These are phyloP conservation scores for Flueggea neowawraea DNA, from an alignment of 441 rosid species.

Conservation along the genomic window DNA sequence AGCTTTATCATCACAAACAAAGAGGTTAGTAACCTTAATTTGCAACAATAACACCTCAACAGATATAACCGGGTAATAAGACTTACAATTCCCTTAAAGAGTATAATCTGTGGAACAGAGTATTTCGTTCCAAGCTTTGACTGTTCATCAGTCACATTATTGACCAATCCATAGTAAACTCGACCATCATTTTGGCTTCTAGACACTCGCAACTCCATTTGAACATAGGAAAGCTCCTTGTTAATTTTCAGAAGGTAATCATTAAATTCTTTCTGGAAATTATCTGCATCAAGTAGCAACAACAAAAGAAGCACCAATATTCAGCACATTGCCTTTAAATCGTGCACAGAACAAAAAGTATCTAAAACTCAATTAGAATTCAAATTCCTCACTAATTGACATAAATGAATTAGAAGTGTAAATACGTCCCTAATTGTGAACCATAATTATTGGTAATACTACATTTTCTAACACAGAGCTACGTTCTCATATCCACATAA, in stretches of 20 bases:
- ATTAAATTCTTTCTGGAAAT: conserved; percentile 41
- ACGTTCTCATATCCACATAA: too few species aligned
- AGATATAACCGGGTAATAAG: not conserved
- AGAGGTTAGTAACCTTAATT: too few species aligned
- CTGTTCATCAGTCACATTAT: conserved; percentile 81
- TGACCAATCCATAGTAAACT: conserved; percentile 79
- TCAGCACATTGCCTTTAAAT: not conserved
- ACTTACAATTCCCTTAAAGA: conserved; percentile 84
- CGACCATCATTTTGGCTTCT: conserved; percentile 71
- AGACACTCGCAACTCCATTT: conserved; percentile 79
- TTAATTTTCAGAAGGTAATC: conserved; percentile 77
- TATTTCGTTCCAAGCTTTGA: conserved; percentile 87
- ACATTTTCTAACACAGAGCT: too few species aligned
- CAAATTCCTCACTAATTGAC: too few species aligned
- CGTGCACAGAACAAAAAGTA: not conserved
- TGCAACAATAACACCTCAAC: too few species aligned
- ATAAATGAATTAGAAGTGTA: too few species aligned
- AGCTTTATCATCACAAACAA: too few species aligned
- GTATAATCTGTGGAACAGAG: conserved; percentile 81
- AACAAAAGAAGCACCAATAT: not conserved
- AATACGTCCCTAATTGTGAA: too few species aligned
- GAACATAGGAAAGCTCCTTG: conserved; percentile 72
- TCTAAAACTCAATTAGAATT: too few species aligned
- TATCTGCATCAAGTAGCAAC: conserved; percentile 27
- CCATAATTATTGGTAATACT: too few species aligned